Base-by-base conservation (phyloP, 306 rosid species). In the Vigna hirtella region DNA sequence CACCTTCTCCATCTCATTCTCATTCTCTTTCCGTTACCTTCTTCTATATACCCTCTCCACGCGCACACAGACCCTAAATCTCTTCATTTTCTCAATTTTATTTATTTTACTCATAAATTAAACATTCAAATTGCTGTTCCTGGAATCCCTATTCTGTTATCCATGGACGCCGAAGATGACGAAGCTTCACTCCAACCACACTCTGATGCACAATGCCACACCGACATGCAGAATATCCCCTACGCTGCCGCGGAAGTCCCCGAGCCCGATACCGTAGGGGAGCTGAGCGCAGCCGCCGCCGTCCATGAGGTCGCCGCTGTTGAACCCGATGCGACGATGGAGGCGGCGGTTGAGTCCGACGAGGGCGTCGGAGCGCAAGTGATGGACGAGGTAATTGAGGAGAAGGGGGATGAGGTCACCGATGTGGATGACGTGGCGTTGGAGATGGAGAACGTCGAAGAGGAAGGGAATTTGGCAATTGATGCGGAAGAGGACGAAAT, bases 81-180 rank as follows among this genome's bases (percentile, higher is more conserved):
- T 28, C 32, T 9, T 64, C 50, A 1, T 42, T 43, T 43, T 43
- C 55, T 2, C 6, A 42, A 40, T 40, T 66, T 42, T 7, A 62
- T 62, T 62, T 2, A 30, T 32, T 62, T 15, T 4, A 3, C 22
- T 65, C 16, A 6, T 66, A 5, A 66, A 66, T 43, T 38, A 13
- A 36, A 64, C 11, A 3, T 20, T 47, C 10, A 2, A 67, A 43
- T 64, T 42, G 65, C 7, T 2, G 16, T 17, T 22, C 50, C 76
- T 78, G 83, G 92, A 77, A 74, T 77, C 73, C 45, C 45, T 43
- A 34, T 15, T 28, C 38, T 40, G 7, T 58, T 24, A 34, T 9
- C 16, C 49, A 91, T 91, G 97, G 90, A 88, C 30, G 83, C 70
- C 72, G 92, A 89, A 5, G 94, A 85, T 12, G 90, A 89, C 11